Conservation (phyloP, 192 early-diverging fungal genomes). For the Entomortierella beljakovae region DNA sequence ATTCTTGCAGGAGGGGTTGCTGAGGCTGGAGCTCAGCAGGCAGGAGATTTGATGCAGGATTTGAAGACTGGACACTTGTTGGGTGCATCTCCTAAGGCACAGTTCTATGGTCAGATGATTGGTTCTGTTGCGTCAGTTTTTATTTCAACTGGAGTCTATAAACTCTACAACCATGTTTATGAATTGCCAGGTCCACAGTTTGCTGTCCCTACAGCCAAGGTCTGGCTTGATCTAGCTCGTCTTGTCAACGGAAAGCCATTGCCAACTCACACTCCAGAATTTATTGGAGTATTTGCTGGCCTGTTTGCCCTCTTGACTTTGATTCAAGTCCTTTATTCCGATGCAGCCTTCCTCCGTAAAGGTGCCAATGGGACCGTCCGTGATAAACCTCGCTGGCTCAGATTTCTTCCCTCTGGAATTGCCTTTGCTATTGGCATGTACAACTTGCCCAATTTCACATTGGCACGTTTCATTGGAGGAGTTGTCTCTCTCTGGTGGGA, state of each 20-base stretch:
- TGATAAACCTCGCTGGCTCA: conserved; percentile 54
- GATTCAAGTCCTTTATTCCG: conserved; percentile 35
- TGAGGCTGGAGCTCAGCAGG: conserved; percentile 70
- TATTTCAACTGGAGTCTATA: conserved; percentile 75
- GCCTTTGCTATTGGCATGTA: conserved; percentile 87
- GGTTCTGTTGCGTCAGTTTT: conserved; percentile 81
- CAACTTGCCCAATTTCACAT: conserved; percentile 81
- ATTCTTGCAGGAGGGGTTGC: conserved; percentile 84
- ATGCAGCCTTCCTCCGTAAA: conserved; percentile 25
- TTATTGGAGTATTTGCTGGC: conserved; percentile 65
- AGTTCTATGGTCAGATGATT: conserved; percentile 86
- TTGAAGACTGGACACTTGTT: conserved; percentile 91
- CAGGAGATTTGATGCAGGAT: conserved; percentile 76
- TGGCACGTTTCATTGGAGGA: conserved; percentile 77
- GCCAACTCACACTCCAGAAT: conserved; percentile 71
- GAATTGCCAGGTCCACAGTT: conserved; percentile 77
- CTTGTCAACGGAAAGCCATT: conserved; percentile 80
- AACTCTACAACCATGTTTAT: conserved; percentile 74
- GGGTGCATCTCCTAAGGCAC: conserved; percentile 84
- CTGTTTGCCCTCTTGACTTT: conserved; percentile 66
- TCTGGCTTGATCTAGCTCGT: conserved; percentile 84
- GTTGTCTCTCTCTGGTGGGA: conserved; percentile 64
- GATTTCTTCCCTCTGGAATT: conserved; percentile 75
- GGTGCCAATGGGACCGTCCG: not conserved
- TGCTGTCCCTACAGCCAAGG: conserved; percentile 78